These are phyloP conservation scores for Chrysosporium queenslandicum DNA, from an alignment of 2,329 filamentous ascomycete species.

Conservation along the genomic window DNA sequence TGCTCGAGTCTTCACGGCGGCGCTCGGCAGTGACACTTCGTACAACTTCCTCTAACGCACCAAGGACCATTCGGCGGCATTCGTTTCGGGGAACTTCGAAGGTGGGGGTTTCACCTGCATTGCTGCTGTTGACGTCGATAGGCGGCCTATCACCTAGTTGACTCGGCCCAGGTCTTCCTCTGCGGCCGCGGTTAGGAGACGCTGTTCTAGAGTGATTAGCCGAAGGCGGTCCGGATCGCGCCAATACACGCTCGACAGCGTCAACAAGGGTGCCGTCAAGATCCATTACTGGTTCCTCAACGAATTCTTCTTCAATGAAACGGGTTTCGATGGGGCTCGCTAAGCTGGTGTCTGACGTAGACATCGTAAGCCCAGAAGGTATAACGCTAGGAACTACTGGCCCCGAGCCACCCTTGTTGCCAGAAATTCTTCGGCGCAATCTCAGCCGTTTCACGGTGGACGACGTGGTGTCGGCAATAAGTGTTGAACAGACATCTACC, in stretches of 20 bases:
- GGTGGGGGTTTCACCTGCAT: constrained; percentile 23
- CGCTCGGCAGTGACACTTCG: constrained; percentile 44
- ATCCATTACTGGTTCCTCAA: constrained; percentile 48
- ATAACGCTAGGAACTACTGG: constrained; percentile 20
- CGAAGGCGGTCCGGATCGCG: constrained; percentile 36
- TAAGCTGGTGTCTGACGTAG: background rate
- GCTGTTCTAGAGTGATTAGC: constrained; percentile 33
- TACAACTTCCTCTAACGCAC: constrained; percentile 48
- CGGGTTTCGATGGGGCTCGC: constrained; percentile 10
- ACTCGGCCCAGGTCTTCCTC: constrained; percentile 23
- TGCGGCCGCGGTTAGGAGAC: constrained; percentile 32
- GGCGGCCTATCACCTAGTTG: constrained; percentile 18
- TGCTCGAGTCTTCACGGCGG: constrained; percentile 32
- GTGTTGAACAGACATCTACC: constrained; percentile 48
- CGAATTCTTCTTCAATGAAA: constrained; percentile 42
- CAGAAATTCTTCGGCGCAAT: constrained; percentile 40
- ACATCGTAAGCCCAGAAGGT: constrained; percentile 21
- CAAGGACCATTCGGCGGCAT: constrained; percentile 46
- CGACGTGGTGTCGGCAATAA: constrained; percentile 46
- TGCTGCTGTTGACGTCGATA: background rate
- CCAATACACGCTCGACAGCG: constrained; percentile 47
- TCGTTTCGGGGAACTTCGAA: constrained; percentile 42
- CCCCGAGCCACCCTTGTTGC: constrained; percentile 19
- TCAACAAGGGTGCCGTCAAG: constrained; percentile 49
- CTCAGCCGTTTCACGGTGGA: constrained; percentile 48